A percentile compares a stretch with the other conserved stretches of the same genome.
phyloP scores from a whole-genome alignment of 345 rosid genomes.

The Gossypium thurberi region DNA sequence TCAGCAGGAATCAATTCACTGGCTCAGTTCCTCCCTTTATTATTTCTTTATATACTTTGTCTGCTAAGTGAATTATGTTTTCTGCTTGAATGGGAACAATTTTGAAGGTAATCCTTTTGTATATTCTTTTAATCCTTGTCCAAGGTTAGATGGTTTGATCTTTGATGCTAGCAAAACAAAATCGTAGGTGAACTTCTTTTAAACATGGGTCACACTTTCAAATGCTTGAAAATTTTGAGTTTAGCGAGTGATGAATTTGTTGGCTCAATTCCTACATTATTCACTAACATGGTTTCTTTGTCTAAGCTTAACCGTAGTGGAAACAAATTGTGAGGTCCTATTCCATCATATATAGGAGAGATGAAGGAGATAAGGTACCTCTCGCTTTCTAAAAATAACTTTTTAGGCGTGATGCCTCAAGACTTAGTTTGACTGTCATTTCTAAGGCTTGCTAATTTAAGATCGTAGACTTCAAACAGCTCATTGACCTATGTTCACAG shows the following conservation, averaged over 20 bases:
- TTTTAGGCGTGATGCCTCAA: too few species aligned
- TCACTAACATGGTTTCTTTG: background rate
- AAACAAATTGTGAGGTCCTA: too few species aligned
- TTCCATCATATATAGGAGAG: too few species aligned
- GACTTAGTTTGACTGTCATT: too few species aligned
- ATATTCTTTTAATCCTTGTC: slow-evolving; percentile 1
- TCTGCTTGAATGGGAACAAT: slow-evolving; percentile 5
- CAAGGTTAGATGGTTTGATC: background rate
- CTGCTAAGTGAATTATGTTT: background rate
- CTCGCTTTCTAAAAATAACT: too few species aligned
- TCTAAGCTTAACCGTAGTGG: too few species aligned
- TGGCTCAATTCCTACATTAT: background rate
- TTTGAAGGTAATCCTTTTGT: background rate
- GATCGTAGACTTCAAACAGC: too few species aligned
- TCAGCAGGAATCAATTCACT: background rate
- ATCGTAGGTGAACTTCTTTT: background rate
- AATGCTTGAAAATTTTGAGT: background rate
- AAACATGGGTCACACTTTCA: background rate
- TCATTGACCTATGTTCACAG: too few species aligned
- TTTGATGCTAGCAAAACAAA: background rate
- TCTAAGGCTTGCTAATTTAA: too few species aligned
- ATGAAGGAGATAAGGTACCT: too few species aligned
- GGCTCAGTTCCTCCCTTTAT: background rate
- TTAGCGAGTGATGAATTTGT: background rate
- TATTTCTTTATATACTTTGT: background rate